Evolutionary conservation across 1,284 basidiomycete species (phyloP), one percentile per base, ranked within the genome.

Genomic region (Heterobasidion parviporum): DNA sequence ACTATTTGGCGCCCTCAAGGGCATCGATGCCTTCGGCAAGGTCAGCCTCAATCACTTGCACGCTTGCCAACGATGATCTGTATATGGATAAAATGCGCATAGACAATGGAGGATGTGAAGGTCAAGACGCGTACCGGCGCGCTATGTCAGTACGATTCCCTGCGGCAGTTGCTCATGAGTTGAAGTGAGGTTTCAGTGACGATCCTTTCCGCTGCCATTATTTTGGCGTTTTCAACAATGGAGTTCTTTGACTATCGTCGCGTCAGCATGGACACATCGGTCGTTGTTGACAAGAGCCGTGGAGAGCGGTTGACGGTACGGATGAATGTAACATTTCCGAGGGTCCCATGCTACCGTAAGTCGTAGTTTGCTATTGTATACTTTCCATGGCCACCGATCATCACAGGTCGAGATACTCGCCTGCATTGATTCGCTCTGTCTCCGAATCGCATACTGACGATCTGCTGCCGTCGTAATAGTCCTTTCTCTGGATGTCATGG

Each of bases 101-200:
- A 96, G 95, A 98, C 94, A 41, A 92, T 92, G 73, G 94, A 98
- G 68, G 94, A 98, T 79, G 94, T 98, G 61, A 97, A 97, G 76
- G 91, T 98, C 74, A 94, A 94, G 78, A 98, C 95, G 45, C 83
- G 91, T 61, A 94, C 92, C 44, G 94, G 94, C 63, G 94, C 92
- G 64, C 76, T 96, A 64, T 78, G 93, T 95, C 65, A 72, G 89
- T 78, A 50, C 26, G 46, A 12, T 44, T 14, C n/a, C 52, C 52
- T 44, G 49, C 50, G 8, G 6, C 35, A 9, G 20, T 54, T 50
- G 48, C 53, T 53, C 46, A 55, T 44, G 10, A 47, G 10, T 48
- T 1, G 16, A 14, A 35, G 55, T 32, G 60, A 20, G 35, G 44
- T 8, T n/a, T 55, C 50, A 95, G 92, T 99, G 74, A 99, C 97